Evolutionary conservation across 352 stramenopile species (phyloP).

Genomic region (Pythium grandisporangium): DNA sequence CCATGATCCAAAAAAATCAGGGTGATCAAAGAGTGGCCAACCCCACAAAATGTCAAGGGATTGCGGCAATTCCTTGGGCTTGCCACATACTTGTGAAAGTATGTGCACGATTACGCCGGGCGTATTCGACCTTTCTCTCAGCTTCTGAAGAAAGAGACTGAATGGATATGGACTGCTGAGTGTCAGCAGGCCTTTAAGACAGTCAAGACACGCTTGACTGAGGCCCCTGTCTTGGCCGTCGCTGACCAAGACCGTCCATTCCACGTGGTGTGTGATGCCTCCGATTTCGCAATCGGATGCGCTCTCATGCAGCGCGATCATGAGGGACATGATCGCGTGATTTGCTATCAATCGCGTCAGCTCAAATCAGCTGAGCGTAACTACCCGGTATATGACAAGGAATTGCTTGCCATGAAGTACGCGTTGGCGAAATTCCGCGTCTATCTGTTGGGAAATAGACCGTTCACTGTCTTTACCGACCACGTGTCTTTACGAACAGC

Average conservation of each 20-base stretch:
- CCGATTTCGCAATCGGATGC: conserved; percentile 5
- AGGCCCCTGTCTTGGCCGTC: conserved; percentile 1
- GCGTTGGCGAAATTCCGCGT: conserved; percentile 1
- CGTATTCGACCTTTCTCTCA: background rate
- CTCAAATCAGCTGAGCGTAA: conserved; percentile 6
- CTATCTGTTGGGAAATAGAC: conserved; percentile 4
- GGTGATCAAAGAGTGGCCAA: conserved; percentile 1
- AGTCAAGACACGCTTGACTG: conserved; percentile 2
- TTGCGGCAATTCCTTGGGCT: conserved; percentile 1
- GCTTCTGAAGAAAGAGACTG: background rate
- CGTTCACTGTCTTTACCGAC: too few relatives aligned
- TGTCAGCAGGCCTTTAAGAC: background rate
- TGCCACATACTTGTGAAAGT: conserved; percentile 1
- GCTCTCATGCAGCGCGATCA: conserved; percentile 3
- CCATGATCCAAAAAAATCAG: conserved; percentile 6
- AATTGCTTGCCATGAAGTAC: conserved; percentile 6
- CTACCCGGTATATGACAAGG: conserved; percentile 16
- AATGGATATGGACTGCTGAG: background rate
- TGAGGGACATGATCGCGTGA: conserved; percentile 2
- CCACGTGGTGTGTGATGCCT: background rate
- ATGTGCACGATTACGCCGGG: background rate
- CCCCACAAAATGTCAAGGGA: background rate
- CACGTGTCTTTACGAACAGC: too few relatives aligned
- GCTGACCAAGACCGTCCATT: background rate
- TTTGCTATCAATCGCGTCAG: conserved; percentile 10